These are phyloP conservation scores for Trypanosoma caninum DNA, from an alignment of 208 protist species.

Conservation along the genomic window DNA sequence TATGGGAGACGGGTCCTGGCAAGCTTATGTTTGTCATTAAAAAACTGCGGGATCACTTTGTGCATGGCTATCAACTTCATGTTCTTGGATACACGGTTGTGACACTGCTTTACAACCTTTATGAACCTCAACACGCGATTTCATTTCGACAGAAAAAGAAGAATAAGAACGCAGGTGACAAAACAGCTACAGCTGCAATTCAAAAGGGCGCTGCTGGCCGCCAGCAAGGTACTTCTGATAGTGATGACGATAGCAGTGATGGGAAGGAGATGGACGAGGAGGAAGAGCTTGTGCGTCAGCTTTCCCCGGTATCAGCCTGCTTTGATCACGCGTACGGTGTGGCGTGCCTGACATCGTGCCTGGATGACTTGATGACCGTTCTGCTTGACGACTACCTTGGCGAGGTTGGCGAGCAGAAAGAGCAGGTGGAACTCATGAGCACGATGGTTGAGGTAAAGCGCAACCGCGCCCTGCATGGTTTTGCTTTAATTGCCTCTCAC, in stretches of 20 bases:
- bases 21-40: conserved; percentile 80
- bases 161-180: not conserved
- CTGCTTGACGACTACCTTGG: conserved; percentile 92
- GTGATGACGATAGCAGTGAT: not conserved
- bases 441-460: conserved; percentile 90
- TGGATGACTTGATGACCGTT: conserved; percentile 79
- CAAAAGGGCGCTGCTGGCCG: not conserved
- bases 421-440: conserved; percentile 89
- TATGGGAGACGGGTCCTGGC: conserved; percentile 76
- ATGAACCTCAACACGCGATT: conserved; percentile 67
- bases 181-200: not conserved
- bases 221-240: not conserved
- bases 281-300: conserved; percentile 45
- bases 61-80: conserved; percentile 91
- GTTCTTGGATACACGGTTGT: conserved; percentile 91
- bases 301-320: conserved; percentile 21
- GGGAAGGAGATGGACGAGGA: conserved; percentile 11
- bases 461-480: conserved; percentile 81
- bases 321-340: conserved; percentile 78
- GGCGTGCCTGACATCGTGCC: conserved; percentile 49
- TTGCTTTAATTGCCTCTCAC: conserved; percentile 78
- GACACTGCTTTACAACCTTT: conserved; percentile 84
- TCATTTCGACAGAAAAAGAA: conserved; percentile 9
- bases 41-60: conserved; percentile 83
- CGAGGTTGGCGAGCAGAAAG: conserved; percentile 83